Evolutionary conservation across 495 filamentous ascomycete genomes (phyloP).

Genomic region (Neurospora discreta): DNA sequence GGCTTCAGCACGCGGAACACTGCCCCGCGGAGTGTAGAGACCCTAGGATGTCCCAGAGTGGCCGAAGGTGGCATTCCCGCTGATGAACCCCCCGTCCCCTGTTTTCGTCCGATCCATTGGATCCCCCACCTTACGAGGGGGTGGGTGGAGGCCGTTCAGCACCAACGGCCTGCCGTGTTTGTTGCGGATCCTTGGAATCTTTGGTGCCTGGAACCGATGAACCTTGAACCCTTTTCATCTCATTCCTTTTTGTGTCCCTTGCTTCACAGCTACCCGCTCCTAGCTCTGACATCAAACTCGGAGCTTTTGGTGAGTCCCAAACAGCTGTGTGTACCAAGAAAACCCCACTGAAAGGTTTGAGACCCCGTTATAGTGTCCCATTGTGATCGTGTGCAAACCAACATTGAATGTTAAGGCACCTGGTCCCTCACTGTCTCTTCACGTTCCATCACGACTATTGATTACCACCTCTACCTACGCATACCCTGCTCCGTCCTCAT

Average conservation of each 20-base stretch:
- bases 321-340: background rate
- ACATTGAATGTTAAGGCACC: background rate
- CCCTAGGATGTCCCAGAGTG: background rate
- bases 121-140: background rate
- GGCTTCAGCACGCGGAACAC: conserved; percentile 2
- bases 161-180: background rate
- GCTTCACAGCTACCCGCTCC: background rate
- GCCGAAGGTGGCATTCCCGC: background rate
- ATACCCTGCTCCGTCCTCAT: background rate
- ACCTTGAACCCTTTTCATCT: background rate
- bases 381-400: background rate
- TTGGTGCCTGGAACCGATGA: background rate
- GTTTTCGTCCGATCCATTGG: conserved; percentile 5
- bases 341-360: background rate
- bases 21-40: background rate
- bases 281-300: background rate
- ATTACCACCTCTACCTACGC: background rate
- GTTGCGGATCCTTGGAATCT: background rate
- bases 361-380: background rate
- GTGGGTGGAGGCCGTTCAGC: background rate
- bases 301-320: background rate
- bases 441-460: background rate
- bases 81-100: background rate
- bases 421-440: background rate
- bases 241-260: background rate